phyloP scores from a whole-genome alignment of 768 basidiomycete genomes.

The Wakefieldia striispora region DNA sequence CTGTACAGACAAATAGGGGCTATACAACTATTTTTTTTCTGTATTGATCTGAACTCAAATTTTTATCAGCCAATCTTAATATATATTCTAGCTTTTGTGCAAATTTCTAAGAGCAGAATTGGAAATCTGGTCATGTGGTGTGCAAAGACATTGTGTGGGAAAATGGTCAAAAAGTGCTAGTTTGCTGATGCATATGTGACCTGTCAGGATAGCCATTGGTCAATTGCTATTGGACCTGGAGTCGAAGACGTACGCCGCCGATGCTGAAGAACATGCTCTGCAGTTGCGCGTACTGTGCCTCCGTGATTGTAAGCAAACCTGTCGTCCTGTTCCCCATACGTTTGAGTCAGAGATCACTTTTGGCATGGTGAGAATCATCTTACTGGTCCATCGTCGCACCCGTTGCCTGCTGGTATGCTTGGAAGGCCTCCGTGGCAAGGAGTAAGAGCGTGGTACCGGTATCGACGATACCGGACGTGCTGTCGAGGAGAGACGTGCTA shows the following conservation, averaged over 20 bases:
- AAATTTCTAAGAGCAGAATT: too few relatives aligned
- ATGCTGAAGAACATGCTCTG: slow-evolving; percentile 54
- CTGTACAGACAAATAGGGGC: too few relatives aligned
- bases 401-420: slow-evolving; percentile 51
- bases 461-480: slow-evolving; percentile 49
- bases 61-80: too few relatives aligned
- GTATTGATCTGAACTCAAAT: too few relatives aligned
- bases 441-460: slow-evolving; percentile 54
- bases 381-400: slow-evolving; percentile 51
- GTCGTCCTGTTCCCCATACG: slow-evolving; percentile 37
- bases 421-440: slow-evolving; percentile 58
- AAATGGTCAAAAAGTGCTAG: too few relatives aligned
- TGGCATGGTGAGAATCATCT: slow-evolving; percentile 9
- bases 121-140: too few relatives aligned
- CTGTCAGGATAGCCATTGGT: slow-evolving; percentile 23
- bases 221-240: not conserved
- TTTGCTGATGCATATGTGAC: slow-evolving; percentile 49
- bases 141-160: too few relatives aligned
- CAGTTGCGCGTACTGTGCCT: slow-evolving; percentile 45
- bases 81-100: too few relatives aligned
- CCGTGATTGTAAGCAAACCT: slow-evolving; percentile 54
- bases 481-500: slow-evolving; percentile 31
- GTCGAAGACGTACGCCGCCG: slow-evolving; percentile 33
- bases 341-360: not conserved
- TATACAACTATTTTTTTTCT: too few relatives aligned